Evolutionary conservation across 1,284 basidiomycete genomes (phyloP).

Genomic region (Rhodotorula sp.): DNA sequence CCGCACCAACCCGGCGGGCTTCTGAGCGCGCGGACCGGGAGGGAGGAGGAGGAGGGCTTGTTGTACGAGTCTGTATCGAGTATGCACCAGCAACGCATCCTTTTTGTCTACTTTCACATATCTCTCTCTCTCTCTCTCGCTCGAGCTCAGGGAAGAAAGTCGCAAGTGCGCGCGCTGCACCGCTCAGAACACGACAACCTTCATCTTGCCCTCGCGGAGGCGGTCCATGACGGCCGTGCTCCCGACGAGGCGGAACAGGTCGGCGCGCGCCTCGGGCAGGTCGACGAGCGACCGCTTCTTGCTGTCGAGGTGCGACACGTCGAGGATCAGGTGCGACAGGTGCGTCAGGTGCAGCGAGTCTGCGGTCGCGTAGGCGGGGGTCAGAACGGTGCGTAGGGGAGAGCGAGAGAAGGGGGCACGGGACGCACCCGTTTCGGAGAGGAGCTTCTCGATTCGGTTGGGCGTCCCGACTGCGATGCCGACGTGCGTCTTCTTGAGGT

Average conservation of each 20-base stretch:
- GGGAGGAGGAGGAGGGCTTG: background rate
- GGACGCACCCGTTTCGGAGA: slow-evolving; percentile 69
- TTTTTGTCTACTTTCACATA: background rate
- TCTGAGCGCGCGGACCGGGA: slow-evolving; percentile 58
- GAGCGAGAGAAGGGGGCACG: background rate
- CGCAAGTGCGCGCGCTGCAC: background rate
- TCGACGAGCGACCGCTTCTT: slow-evolving; percentile 74
- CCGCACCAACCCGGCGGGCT: slow-evolving; percentile 82
- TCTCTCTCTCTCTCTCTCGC: background rate
- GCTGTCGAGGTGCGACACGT: slow-evolving; percentile 63
- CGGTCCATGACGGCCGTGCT: slow-evolving; percentile 62
- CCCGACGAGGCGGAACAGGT: slow-evolving; percentile 72
- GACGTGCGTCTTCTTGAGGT: slow-evolving; percentile 71
- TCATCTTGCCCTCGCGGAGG: slow-evolving; percentile 68
- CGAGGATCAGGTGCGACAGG: slow-evolving; percentile 76
- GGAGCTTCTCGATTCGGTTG: slow-evolving; percentile 73
- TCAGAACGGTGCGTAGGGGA: slow-evolving; percentile 13
- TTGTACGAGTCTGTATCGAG: slow-evolving; percentile 4
- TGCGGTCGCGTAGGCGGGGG: slow-evolving; percentile 45
- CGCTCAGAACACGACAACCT: slow-evolving; percentile 58
- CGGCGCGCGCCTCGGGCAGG: slow-evolving; percentile 75
- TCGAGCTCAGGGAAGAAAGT: background rate
- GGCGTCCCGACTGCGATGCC: slow-evolving; percentile 78
- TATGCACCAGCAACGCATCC: background rate
- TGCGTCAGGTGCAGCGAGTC: slow-evolving; percentile 69